Evolutionary conservation across 1,284 basidiomycete species (phyloP).

Genomic region (Bjerkandera adusta): DNA sequence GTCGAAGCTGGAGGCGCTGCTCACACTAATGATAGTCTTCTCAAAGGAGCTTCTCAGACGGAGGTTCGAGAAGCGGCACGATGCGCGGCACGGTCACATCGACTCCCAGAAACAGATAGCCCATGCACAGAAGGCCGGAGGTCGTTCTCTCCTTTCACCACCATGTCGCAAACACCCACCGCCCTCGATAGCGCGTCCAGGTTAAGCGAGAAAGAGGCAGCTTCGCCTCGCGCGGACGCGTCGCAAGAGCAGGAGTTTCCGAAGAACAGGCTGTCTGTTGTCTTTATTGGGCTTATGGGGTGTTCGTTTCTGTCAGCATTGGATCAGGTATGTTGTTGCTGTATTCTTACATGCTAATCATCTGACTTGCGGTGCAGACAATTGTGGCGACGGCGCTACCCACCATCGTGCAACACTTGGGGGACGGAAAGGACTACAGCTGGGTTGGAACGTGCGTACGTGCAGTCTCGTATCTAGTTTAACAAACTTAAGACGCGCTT

Average conservation of each 20-base stretch:
- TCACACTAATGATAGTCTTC: too few relatives aligned
- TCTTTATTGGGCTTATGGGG: conserved; percentile 32
- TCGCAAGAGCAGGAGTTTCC: conserved; percentile 31
- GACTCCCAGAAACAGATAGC: too few relatives aligned
- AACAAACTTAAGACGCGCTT: not conserved
- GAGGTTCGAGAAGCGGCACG: too few relatives aligned
- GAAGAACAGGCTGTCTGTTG: conserved; percentile 30
- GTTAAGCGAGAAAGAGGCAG: too few relatives aligned
- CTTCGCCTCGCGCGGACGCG: too few relatives aligned
- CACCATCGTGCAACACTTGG: conserved; percentile 62
- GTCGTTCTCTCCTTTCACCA: too few relatives aligned
- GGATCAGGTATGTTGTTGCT: conserved; percentile 22
- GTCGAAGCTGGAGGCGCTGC: too few relatives aligned
- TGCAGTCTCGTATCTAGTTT: not conserved
- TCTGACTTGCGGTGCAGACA: conserved; percentile 40
- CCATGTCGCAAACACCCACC: too few relatives aligned
- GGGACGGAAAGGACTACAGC: conserved; percentile 59
- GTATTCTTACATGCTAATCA: not conserved
- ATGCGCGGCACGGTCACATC: too few relatives aligned
- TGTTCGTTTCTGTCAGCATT: conserved; percentile 35
- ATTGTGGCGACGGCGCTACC: conserved; percentile 73
- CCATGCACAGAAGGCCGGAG: too few relatives aligned
- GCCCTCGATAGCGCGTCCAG: too few relatives aligned
- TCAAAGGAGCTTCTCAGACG: too few relatives aligned
- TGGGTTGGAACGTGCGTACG: conserved; percentile 65